Conservation (phyloP, 306 rosid genomes). For the Dryas drummondii region DNA sequence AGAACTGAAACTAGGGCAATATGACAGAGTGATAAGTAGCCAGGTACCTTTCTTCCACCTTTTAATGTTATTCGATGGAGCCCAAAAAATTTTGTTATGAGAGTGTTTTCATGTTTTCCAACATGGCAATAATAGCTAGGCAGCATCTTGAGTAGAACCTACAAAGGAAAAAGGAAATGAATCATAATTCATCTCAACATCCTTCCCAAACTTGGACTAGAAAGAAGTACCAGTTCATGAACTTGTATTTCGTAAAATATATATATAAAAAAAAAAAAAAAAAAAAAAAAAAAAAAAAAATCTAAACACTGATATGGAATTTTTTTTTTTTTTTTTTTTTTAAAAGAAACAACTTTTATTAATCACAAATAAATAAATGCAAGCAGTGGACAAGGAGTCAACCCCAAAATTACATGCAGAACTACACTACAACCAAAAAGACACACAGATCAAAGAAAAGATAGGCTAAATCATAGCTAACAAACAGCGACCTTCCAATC, state of each 20-base stretch:
- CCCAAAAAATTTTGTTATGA: slow-evolving; percentile 89
- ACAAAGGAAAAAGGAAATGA: slow-evolving; percentile 17
- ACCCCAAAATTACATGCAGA: no score
- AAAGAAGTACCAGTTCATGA: background rate
- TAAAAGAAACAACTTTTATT: no score
- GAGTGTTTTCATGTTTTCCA: slow-evolving; percentile 75
- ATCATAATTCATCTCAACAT: background rate
- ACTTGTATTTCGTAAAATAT: background rate
- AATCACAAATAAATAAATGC: no score
- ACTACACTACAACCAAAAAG: no score
- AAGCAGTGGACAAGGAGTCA: no score
- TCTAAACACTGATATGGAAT: no score
- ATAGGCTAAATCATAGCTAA: no score
- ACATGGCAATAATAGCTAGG: slow-evolving; percentile 83
- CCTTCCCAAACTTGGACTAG: background rate
- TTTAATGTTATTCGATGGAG: slow-evolving; percentile 75
- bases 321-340: no score
- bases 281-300: no score
- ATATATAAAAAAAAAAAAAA: no score
- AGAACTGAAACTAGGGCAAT: slow-evolving; percentile 27
- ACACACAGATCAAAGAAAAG: no score
- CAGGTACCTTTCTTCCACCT: slow-evolving; percentile 81
- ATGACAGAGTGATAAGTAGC: slow-evolving; percentile 12
- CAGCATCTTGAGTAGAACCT: slow-evolving; percentile 92
- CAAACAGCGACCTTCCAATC: no score